Base-by-base conservation (phyloP, 1,139 yeast genomes). In the Lodderomyces parapsilosis region DNA sequence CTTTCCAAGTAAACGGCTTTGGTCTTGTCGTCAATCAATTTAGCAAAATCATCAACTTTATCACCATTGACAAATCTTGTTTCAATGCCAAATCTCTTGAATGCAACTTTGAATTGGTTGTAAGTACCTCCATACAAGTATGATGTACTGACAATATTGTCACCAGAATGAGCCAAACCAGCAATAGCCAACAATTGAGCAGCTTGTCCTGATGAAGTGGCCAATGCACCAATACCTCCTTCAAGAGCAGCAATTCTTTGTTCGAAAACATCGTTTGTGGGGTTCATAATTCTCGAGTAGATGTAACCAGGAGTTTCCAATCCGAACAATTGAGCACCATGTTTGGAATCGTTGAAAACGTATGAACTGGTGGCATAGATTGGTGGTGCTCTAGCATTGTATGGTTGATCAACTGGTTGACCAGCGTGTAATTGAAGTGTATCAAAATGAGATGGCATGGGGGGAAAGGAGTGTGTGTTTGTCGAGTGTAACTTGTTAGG, bases 401-500 rank as follows among this genome's bases (percentile, higher is more conserved):
- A 79, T 50, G 91, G 74, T 52, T 75, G 71, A 58, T 81, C 83
- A 56, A 79, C 66, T 45, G 70, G 71, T 63, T 84, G 91, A 49
- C 98, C 99, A 46, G 96, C 96, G 66, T 93, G 98, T 56, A 93
- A 79, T 73, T 91, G 97, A 52, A 86, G 75, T 38, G 97, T 93
- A 61, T 89, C 96, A 58, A 89, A 90, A 58, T 86, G 89, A 35
- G 80, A 76, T 42, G 84, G 50, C 72, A 66, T 67, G n/a, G n/a
- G n/a, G n/a, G n/a, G n/a, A n/a, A n/a, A n/a, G n/a, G n/a, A n/a
- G n/a, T n/a, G n/a, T n/a, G n/a, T n/a, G n/a, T n/a, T n/a, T n/a
- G n/a, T n/a, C n/a, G n/a, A n/a, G n/a, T n/a, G n/a, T n/a, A n/a
- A n/a, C n/a, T n/a, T n/a, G n/a, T n/a, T n/a, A n/a, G n/a, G n/a